Conservation (phyloP, 2,329 filamentous ascomycete genomes). For the Penicillium sp. region DNA sequence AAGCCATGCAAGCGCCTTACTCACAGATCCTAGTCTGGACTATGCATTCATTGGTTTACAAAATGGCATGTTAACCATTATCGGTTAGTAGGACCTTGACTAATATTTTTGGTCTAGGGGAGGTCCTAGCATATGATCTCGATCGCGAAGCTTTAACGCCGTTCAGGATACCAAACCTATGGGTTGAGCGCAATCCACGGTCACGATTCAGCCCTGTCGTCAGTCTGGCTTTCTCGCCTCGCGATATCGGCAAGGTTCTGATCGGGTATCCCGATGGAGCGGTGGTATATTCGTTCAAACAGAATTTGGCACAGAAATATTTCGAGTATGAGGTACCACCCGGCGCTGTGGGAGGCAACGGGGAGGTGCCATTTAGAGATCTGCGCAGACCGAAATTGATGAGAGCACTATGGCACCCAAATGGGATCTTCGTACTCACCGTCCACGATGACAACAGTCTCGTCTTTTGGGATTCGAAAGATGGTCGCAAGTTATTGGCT, state of each 20-base stretch:
- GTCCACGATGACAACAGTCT: conserved; percentile 89
- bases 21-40: conserved; percentile 88
- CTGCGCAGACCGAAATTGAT: conserved; percentile 74
- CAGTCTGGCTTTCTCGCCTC: conserved; percentile 81
- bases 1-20: conserved; percentile 73
- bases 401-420: conserved; percentile 92
- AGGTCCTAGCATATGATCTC: conserved; percentile 90
- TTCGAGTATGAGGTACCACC: conserved; percentile 82
- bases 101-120: conserved; percentile 54
- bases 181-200: conserved; percentile 73
- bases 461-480: conserved; percentile 92
- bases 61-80: conserved; percentile 54
- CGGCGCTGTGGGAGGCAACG: conserved; percentile 79
- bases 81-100: background rate
- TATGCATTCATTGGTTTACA: conserved; percentile 87
- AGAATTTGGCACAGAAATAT: conserved; percentile 76
- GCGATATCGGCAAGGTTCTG: conserved; percentile 88
- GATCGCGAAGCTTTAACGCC: conserved; percentile 77
- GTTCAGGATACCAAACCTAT: conserved; percentile 86
- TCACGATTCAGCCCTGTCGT: conserved; percentile 70
- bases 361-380: conserved; percentile 65
- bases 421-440: conserved; percentile 84
- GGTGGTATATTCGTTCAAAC: conserved; percentile 92
- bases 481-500: conserved; percentile 82
- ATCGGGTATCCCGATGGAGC: conserved; percentile 91